Evolutionary conservation across 2,329 filamentous ascomycete species (phyloP).

Genomic region (Pseudocercospora crystallina): DNA sequence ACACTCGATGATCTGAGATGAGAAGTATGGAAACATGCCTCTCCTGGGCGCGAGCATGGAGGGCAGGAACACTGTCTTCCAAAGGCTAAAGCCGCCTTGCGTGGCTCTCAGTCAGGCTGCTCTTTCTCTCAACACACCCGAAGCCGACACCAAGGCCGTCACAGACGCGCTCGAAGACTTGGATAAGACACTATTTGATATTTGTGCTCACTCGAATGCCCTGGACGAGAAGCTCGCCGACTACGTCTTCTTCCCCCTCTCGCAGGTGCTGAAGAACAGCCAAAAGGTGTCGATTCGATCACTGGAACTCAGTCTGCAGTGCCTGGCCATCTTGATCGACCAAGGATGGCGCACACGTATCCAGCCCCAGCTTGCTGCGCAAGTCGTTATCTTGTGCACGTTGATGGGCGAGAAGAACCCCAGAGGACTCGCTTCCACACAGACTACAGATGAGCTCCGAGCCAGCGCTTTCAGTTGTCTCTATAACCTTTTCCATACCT

Average conservation of each 20-base stretch:
- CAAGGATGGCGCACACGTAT: conserved; percentile 77
- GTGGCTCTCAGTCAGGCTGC: conserved; percentile 58
- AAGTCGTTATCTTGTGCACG: conserved; percentile 80
- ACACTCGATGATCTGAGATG: too few relatives aligned
- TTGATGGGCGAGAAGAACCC: conserved; percentile 76
- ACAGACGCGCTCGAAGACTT: conserved; percentile 49
- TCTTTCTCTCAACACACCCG: conserved; percentile 50
- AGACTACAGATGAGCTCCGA: conserved; percentile 72
- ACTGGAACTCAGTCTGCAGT: conserved; percentile 74
- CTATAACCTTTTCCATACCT: conserved; percentile 62
- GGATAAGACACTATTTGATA: conserved; percentile 39
- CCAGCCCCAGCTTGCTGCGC: conserved; percentile 70
- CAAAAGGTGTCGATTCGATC: conserved; percentile 68
- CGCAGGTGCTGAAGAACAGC: conserved; percentile 77
- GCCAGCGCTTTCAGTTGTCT: conserved; percentile 71
- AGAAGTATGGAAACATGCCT: conserved; percentile 13
- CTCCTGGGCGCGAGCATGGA: conserved; percentile 28
- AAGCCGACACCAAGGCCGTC: conserved; percentile 45
- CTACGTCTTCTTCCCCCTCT: conserved; percentile 92
- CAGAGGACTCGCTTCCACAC: conserved; percentile 50
- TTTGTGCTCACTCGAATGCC: conserved; percentile 35
- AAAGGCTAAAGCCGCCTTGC: conserved; percentile 59
- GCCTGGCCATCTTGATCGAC: conserved; percentile 69
- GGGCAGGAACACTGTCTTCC: conserved; percentile 40
- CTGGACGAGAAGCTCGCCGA: conserved; percentile 84